phyloP scores from a whole-genome alignment of 805 yeast species.

The Wickerhamomyces bisporus region DNA sequence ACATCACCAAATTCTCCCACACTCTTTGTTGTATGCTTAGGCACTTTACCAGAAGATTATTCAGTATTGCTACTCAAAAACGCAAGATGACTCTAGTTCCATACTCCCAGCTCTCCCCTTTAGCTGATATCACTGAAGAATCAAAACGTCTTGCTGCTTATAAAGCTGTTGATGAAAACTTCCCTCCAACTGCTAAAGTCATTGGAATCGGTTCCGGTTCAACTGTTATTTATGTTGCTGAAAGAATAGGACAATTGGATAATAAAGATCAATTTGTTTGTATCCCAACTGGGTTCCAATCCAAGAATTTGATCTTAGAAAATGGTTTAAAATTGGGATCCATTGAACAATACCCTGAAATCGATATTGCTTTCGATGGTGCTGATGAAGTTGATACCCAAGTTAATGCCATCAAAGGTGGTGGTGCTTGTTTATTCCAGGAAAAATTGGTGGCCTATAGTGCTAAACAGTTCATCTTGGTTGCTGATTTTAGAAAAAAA shows the following conservation, averaged over 20 bases:
- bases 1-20: too few species aligned
- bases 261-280: slow-evolving; percentile 58
- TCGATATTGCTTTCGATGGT: slow-evolving; percentile 96
- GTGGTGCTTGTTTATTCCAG: slow-evolving; percentile 97
- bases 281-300: slow-evolving; percentile 96
- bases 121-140: slow-evolving; percentile 50
- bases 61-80: too few species aligned
- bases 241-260: slow-evolving; percentile 71
- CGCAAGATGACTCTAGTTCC: slow-evolving; percentile 21
- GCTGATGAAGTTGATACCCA: slow-evolving; percentile 91
- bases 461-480: slow-evolving; percentile 71
- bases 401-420: slow-evolving; percentile 91
- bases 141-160: slow-evolving; percentile 92
- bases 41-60: background rate
- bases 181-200: slow-evolving; percentile 61
- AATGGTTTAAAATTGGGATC: slow-evolving; percentile 77
- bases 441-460: slow-evolving; percentile 89
- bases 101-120: slow-evolving; percentile 23
- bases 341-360: slow-evolving; percentile 73
- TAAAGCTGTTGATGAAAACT: slow-evolving; percentile 85
- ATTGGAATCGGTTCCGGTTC: slow-evolving; percentile 97
- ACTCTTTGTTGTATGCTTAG: too few species aligned
- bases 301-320: slow-evolving; percentile 75
- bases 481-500: slow-evolving; percentile 88
- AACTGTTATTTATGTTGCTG: slow-evolving; percentile 96